These are phyloP conservation scores for Diaporthe vexans DNA, from an alignment of 2,329 filamentous ascomycete genomes.

Conservation along the genomic window DNA sequence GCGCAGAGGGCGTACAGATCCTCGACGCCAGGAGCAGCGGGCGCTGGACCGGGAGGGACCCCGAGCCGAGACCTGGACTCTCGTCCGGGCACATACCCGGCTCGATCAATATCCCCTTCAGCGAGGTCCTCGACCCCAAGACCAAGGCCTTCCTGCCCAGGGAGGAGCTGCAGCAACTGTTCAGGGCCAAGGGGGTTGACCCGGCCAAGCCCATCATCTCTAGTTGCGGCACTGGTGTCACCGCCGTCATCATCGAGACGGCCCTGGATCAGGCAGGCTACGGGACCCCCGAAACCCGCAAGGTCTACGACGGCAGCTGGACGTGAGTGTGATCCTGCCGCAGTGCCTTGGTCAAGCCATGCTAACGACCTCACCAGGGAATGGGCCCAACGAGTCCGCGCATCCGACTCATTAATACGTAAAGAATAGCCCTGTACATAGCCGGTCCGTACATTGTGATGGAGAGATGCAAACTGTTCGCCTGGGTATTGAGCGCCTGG, in stretches of 20 bases:
- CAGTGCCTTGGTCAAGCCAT: slow-evolving; percentile 36
- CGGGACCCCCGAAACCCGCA: slow-evolving; percentile 75
- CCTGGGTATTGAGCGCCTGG: background rate
- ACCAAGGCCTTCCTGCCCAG: slow-evolving; percentile 84
- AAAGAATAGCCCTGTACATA: slow-evolving; percentile 48
- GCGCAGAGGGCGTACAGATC: slow-evolving; percentile 86
- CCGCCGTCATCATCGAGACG: slow-evolving; percentile 90
- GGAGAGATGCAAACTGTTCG: background rate
- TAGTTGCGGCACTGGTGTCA: slow-evolving; percentile 94
- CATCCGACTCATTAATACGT: slow-evolving; percentile 73
- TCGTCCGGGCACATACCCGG: slow-evolving; percentile 94
- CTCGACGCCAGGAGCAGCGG: slow-evolving; percentile 87
- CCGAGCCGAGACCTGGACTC: slow-evolving; percentile 88
- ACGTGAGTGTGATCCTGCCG: slow-evolving; percentile 74
- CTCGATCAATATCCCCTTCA: slow-evolving; percentile 85
- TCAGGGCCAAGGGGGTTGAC: slow-evolving; percentile 85
- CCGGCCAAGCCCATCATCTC: slow-evolving; percentile 85
- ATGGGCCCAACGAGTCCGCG: slow-evolving; percentile 76
- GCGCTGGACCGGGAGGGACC: slow-evolving; percentile 84
- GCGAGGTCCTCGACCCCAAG: slow-evolving; percentile 82
- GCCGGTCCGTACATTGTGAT: background rate
- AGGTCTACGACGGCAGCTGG: slow-evolving; percentile 97
- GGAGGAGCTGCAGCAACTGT: slow-evolving; percentile 80
- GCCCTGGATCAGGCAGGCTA: slow-evolving; percentile 85
- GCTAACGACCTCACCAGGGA: slow-evolving; percentile 58